Evolutionary conservation across 2,329 filamentous ascomycete genomes (phyloP), one percentile per base, ranked within the genome.

Genomic region (Cladosporium velox): DNA sequence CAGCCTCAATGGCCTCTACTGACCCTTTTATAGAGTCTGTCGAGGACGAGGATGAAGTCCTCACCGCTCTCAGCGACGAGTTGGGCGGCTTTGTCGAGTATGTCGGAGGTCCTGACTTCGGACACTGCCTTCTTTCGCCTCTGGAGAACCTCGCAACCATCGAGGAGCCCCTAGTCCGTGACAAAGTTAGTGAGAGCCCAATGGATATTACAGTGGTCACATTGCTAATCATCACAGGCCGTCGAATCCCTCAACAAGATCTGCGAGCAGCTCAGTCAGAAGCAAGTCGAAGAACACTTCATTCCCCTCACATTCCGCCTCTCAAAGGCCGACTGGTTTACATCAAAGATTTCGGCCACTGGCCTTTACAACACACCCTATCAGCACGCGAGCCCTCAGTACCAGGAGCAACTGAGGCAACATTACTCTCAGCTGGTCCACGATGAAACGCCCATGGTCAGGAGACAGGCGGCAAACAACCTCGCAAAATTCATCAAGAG

Each of bases 171-270:
- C 88, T 99, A 73, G 95, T 99, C 70, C 88, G 95, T 76, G 95
- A 99, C 83, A 99, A 99, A 91, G 94, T 96, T 66, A 49, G 71
- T 57, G n/a, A 30, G n/a, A 34, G 26, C 10, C 41, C 32, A 81
- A 69, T 80, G 76, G 49, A 21, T 30, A 44, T 14, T 32, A 18
- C 15, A 44, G 51, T 52, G n/a, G n/a, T 14, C 24, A 51, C 18
- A 26, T 57, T 64, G 66, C 77, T 81, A 70, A 82, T 73, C 14
- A 57, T 55, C 64, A 41, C 74, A 97, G 94, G 95, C 95, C 71
- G 95, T 99, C 77, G 96, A 99, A 80, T 99, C 95, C 58, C 88
- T 99, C 73, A 99, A 99, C 87, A 99, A 97, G 84, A 98, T 99
- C 79, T 98, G 95, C 86, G 88, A 89, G 77, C 89, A 97, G 78